A percentile compares a stretch with the other conserved stretches of the same genome.
Evolutionary conservation across 345 rosid species (phyloP).

Genomic region (Clausena lansium): DNA sequence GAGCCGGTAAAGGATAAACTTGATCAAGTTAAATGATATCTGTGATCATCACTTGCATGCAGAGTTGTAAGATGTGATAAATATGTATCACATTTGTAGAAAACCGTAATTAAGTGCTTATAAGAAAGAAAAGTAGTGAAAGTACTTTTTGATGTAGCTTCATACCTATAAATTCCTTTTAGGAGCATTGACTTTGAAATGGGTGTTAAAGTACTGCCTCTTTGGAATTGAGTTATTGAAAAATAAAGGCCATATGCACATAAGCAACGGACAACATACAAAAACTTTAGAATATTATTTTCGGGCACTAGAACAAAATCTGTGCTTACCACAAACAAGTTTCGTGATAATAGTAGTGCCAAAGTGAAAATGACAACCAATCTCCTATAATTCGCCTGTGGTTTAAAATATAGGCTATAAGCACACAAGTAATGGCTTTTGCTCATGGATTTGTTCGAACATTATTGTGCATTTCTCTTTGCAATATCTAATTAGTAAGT

Average conservation of each 20-base stretch:
- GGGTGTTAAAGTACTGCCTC: background rate
- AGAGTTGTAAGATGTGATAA: background rate
- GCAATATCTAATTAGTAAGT: background rate
- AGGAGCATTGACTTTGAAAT: background rate
- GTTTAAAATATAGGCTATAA: too few relatives aligned
- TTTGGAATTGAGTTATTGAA: background rate
- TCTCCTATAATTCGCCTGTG: too few relatives aligned
- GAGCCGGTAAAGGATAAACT: constrained; percentile 64
- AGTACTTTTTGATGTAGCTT: too few relatives aligned
- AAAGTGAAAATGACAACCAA: background rate
- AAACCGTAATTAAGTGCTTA: too few relatives aligned
- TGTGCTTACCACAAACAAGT: too few relatives aligned
- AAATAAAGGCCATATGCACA: background rate
- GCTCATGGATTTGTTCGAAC: background rate
- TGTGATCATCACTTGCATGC: background rate
- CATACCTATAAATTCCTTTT: background rate
- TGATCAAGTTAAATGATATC: background rate
- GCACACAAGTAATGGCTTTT: background rate
- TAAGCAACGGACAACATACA: too few relatives aligned
- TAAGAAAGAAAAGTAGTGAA: too few relatives aligned
- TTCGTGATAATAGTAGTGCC: background rate
- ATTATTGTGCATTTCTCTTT: constrained; percentile 11
- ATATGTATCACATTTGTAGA: background rate
- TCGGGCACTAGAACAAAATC: too few relatives aligned
- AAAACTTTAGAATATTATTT: too few relatives aligned